phyloP scores from a whole-genome alignment of 306 rosid genomes.

The Begonia peltatifolia region DNA sequence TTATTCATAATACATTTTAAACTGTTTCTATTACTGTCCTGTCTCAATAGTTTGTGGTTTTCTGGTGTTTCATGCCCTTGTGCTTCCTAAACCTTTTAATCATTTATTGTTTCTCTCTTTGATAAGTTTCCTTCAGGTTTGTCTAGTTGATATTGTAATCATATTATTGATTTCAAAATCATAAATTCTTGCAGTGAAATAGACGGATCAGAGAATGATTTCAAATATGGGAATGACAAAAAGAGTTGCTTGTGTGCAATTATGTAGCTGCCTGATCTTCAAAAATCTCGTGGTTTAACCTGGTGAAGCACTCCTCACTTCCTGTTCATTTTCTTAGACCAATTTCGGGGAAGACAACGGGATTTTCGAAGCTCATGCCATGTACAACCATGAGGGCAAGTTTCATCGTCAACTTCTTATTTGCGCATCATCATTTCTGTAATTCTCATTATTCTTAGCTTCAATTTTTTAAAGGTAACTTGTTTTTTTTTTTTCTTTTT shows the following conservation, averaged over 20 bases:
- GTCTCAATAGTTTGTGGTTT: no score
- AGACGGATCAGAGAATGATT: constrained; percentile 79
- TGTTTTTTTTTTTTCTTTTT: constrained; percentile 34
- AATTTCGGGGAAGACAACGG: constrained; percentile 14
- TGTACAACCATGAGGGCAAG: constrained; percentile 13
- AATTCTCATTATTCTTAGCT: constrained; percentile 45
- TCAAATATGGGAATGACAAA: constrained; percentile 64
- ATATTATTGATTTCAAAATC: constrained; percentile 19
- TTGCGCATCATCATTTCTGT: constrained; percentile 21
- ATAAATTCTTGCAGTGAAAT: constrained; percentile 53
- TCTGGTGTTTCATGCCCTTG: no score
- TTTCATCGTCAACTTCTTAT: constrained; percentile 9
- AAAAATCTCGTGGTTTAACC: background rate
- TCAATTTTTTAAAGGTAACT: constrained; percentile 27
- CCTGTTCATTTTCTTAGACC: background rate
- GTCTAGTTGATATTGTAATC: no score
- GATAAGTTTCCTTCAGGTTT: no score
- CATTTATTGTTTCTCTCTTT: no score
- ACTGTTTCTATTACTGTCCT: no score
- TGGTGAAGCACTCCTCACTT: constrained; percentile 9
- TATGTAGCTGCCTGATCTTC: constrained; percentile 41
- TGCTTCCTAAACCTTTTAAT: no score
- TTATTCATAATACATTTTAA: no score
- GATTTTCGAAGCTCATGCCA: constrained; percentile 17
- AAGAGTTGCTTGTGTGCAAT: constrained; percentile 57